Evolutionary conservation across 768 basidiomycete species (phyloP).

Genomic region (Tricholoma bakamatsutake): DNA sequence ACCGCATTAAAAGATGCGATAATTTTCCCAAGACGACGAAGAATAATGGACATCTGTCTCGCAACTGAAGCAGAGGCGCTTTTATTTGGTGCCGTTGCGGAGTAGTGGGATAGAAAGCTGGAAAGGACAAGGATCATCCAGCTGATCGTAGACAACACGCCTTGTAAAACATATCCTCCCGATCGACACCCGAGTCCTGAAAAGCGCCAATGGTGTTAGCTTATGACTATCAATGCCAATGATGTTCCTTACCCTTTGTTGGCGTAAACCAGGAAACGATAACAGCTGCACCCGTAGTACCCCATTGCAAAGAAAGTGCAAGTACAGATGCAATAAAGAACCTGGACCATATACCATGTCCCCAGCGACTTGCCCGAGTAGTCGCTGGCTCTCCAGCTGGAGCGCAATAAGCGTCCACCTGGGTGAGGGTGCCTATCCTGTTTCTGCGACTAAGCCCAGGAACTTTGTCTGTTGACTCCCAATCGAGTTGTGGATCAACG

Average conservation of each 20-base stretch:
- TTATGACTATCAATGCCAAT: not conserved
- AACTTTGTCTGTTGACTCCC: conserved; percentile 9
- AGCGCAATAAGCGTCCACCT: conserved; percentile 13
- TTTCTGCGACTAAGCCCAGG: conserved; percentile 7
- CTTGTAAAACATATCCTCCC: conserved; percentile 26
- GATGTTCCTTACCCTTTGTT: conserved; percentile 15
- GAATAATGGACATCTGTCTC: conserved; percentile 15
- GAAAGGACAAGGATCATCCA: conserved; percentile 26
- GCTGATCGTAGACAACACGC: conserved; percentile 23
- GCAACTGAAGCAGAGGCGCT: conserved; percentile 6
- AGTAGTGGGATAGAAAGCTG: conserved; percentile 23
- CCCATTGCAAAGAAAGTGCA: conserved; percentile 24
- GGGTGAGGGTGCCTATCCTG: conserved; percentile 3
- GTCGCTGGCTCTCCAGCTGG: conserved; percentile 2
- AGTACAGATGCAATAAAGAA: conserved; percentile 15
- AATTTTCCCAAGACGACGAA: conserved; percentile 25
- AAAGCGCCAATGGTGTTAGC: not conserved
- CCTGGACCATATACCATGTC: conserved; percentile 15
- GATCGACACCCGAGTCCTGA: conserved; percentile 31
- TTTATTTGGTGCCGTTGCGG: conserved; percentile 1
- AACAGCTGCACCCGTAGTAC: conserved; percentile 20
- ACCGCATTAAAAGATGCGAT: conserved; percentile 25
- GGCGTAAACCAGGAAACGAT: conserved; percentile 22
- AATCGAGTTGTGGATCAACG: conserved; percentile 12
- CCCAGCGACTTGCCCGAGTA: conserved; percentile 3